Evolutionary conservation across 108 stramenopile species (phyloP).

Genomic region (Nitzschia palea): DNA sequence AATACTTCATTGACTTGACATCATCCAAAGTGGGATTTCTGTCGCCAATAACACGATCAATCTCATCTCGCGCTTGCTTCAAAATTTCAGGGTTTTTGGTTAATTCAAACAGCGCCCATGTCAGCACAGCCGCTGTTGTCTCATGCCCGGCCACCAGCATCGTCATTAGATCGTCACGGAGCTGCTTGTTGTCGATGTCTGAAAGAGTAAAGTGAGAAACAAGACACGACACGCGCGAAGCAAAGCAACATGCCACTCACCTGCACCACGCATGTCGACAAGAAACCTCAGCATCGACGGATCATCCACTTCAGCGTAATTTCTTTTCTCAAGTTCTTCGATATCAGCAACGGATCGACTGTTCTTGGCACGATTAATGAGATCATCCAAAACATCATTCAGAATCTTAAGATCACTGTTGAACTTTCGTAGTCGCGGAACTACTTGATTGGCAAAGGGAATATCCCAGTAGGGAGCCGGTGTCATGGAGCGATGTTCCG

Average conservation of each 20-base stretch:
- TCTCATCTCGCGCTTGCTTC: conserved; percentile 74
- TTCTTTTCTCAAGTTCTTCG: conserved; percentile 88
- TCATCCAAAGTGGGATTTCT: conserved; percentile 82
- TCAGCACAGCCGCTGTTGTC: conserved; percentile 95
- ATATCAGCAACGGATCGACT: conserved; percentile 84
- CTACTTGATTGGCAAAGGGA: conserved; percentile 88
- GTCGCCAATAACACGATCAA: conserved; percentile 90
- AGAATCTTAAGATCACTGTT: conserved; percentile 86
- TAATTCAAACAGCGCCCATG: conserved; percentile 94
- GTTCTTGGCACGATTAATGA: conserved; percentile 81
- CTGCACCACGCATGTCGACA: conserved; percentile 94
- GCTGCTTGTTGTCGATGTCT: conserved; percentile 8
- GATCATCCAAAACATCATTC: conserved; percentile 87
- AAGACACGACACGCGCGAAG: neutral
- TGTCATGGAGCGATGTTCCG: conserved; percentile 93
- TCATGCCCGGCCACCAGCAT: conserved; percentile 99
- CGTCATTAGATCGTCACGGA: conserved; percentile 77
- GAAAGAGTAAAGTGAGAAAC: neutral
- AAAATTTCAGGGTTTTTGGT: conserved; percentile 83
- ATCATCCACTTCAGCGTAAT: conserved; percentile 89
- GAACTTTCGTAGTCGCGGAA: conserved; percentile 91
- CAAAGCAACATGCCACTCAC: conserved; percentile 85
- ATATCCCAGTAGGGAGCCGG: conserved; percentile 96
- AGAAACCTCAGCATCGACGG: conserved; percentile 92
- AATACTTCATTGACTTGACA: conserved; percentile 78